Evolutionary conservation across 768 basidiomycete genomes (phyloP).

Genomic region (Termitomyces sp.): DNA sequence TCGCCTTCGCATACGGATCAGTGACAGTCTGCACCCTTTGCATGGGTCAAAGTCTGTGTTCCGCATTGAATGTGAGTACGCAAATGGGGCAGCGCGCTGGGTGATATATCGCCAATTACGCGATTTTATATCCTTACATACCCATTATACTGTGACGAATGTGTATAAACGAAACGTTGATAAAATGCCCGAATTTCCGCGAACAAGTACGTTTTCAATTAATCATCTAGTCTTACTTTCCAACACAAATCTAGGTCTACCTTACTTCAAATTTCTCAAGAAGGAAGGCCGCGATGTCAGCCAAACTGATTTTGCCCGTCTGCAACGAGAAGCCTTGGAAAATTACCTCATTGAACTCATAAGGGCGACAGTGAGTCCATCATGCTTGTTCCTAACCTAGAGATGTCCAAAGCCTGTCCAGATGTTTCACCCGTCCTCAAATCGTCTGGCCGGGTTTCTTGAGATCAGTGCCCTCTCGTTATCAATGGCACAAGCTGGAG

Average conservation of each 20-base stretch:
- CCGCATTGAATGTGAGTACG: constrained; percentile 95
- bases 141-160: constrained; percentile 86
- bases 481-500: constrained; percentile 74
- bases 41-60: constrained; percentile 78
- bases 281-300: constrained; percentile 57
- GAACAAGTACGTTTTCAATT: constrained; percentile 52
- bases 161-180: constrained; percentile 71
- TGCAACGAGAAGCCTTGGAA: constrained; percentile 82
- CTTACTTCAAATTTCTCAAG: constrained; percentile 85
- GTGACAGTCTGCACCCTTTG: constrained; percentile 82
- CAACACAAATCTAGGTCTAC: constrained; percentile 54
- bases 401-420: constrained; percentile 27
- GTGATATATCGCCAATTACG: constrained; percentile 92
- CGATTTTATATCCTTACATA: constrained; percentile 88
- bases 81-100: constrained; percentile 90
- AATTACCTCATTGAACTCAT: constrained; percentile 87
- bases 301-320: constrained; percentile 73
- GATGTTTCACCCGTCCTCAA: constrained; percentile 96
- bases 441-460: constrained; percentile 85
- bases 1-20: constrained; percentile 79
- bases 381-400: background rate
- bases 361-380: constrained; percentile 72
- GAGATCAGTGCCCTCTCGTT: constrained; percentile 91
- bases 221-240: background rate
- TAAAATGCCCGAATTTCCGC: constrained; percentile 89